These are phyloP conservation scores for Exophiala dermatitidis DNA, from an alignment of 2,329 filamentous ascomycete genomes.

Conservation along the genomic window DNA sequence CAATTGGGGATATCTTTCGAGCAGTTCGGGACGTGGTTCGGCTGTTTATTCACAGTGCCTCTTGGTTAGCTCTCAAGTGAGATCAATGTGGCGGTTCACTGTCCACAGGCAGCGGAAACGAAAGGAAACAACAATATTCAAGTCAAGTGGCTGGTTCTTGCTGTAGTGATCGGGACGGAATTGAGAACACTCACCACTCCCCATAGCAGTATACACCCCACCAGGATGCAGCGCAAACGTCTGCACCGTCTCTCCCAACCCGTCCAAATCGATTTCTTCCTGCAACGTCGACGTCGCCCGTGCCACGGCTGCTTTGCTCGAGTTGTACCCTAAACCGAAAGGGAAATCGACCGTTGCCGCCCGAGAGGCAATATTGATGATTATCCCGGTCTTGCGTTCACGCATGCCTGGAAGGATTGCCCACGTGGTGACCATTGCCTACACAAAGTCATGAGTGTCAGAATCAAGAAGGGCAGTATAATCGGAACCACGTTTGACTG, in stretches of 20 bases:
- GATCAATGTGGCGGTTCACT: too few species aligned
- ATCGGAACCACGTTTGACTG: too few species aligned
- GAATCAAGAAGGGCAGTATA: too few species aligned
- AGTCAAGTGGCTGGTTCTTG: too few species aligned
- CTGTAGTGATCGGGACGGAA: too few species aligned
- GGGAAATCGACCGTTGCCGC: constrained; percentile 7
- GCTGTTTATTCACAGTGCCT: background rate
- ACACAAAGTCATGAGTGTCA: too few species aligned
- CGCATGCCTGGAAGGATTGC: constrained; percentile 7
- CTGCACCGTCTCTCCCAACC: background rate
- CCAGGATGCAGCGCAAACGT: background rate
- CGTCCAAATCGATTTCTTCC: background rate
- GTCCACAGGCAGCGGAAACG: too few species aligned
- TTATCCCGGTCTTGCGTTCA: constrained; percentile 5
- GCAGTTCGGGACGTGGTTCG: constrained; percentile 7
- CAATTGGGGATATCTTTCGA: constrained; percentile 7
- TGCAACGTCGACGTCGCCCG: background rate
- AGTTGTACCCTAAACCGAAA: constrained; percentile 1
- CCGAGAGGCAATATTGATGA: constrained; percentile 17
- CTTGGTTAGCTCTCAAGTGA: too few species aligned
- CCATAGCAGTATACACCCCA: background rate
- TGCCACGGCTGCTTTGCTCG: constrained; percentile 2
- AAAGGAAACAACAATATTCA: too few species aligned
- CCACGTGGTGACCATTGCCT: background rate
- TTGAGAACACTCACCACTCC: too few species aligned